Evolutionary conservation across 2,329 filamentous ascomycete species (phyloP).

Genomic region (Exophiala aquamarina): DNA sequence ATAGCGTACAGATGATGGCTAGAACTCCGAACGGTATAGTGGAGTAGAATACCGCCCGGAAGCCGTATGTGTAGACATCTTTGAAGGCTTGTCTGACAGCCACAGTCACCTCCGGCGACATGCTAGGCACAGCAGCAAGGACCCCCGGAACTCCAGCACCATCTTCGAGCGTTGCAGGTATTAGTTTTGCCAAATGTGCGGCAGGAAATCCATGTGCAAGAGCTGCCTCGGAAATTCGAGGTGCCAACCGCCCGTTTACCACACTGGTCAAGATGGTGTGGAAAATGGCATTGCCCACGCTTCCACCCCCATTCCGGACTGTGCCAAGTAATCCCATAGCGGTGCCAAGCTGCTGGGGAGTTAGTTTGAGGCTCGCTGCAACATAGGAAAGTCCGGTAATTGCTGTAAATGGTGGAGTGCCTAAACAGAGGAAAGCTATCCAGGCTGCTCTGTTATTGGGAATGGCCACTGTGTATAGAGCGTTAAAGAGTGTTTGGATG

Average conservation of each 20-base stretch:
- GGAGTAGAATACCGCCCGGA: slow-evolving; percentile 9
- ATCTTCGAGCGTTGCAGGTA: slow-evolving; percentile 5
- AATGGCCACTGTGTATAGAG: slow-evolving; percentile 1
- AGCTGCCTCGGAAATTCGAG: slow-evolving; percentile 1
- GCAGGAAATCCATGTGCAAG: neutral
- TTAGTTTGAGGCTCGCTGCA: slow-evolving; percentile 9
- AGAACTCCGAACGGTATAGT: slow-evolving; percentile 14
- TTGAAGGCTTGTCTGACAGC: slow-evolving; percentile 1
- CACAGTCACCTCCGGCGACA: slow-evolving; percentile 6
- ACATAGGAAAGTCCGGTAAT: slow-evolving; percentile 10
- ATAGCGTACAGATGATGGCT: slow-evolving; percentile 4
- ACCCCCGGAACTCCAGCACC: slow-evolving; percentile 6
- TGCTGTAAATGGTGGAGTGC: slow-evolving; percentile 2
- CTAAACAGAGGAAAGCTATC: slow-evolving; percentile 12
- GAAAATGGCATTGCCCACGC: slow-evolving; percentile 13
- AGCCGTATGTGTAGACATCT: slow-evolving; percentile 7
- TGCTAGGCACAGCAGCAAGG: slow-evolving; percentile 5
- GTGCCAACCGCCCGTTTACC: neutral
- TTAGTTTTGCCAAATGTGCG: neutral
- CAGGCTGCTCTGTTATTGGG: slow-evolving; percentile 20
- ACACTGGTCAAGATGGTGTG: slow-evolving; percentile 11
- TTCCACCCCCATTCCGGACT: slow-evolving; percentile 7
- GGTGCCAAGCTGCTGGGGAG: slow-evolving; percentile 9
- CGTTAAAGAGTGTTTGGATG: slow-evolving; percentile 9
- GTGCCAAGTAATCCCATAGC: slow-evolving; percentile 14